These are phyloP conservation scores for Candolleomyces efflorescens DNA, from an alignment of 768 basidiomycete species.

Conservation along the genomic window DNA sequence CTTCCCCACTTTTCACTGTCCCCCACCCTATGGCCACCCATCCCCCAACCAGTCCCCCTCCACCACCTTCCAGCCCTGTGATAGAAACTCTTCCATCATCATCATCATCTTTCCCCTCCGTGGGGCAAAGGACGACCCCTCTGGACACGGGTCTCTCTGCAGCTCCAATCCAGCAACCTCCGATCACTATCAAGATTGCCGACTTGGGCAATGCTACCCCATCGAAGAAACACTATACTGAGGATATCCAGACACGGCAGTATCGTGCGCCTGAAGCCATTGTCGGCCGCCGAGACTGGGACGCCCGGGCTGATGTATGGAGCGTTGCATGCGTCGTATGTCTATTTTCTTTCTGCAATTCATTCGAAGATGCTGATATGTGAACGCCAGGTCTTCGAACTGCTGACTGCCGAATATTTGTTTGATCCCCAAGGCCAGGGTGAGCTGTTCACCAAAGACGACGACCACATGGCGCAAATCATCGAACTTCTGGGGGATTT, in stretches of 20 bases:
- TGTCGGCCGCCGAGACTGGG: slow-evolving; percentile 84
- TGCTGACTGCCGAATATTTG: slow-evolving; percentile 87
- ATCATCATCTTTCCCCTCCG: not conserved
- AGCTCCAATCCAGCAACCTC: slow-evolving; percentile 23
- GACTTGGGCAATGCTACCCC: slow-evolving; percentile 94
- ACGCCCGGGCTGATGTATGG: slow-evolving; percentile 84
- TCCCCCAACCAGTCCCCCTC: slow-evolving; percentile 6
- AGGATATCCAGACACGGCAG: slow-evolving; percentile 95
- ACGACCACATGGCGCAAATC: slow-evolving; percentile 95
- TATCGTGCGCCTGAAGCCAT: slow-evolving; percentile 96
- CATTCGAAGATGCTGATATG: not conserved
- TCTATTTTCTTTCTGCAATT: slow-evolving; percentile 11
- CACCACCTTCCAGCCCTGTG: slow-evolving; percentile 13
- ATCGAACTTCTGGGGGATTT: slow-evolving; percentile 88
- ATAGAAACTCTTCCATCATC: slow-evolving; percentile 7
- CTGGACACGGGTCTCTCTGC: slow-evolving; percentile 5
- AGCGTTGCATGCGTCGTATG: slow-evolving; percentile 82
- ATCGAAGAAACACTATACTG: slow-evolving; percentile 85
- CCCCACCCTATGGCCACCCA: slow-evolving; percentile 2
- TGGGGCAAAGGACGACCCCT: not conserved
- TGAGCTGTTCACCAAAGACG: slow-evolving; percentile 84
- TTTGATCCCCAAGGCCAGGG: slow-evolving; percentile 87
- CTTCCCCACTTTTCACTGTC: slow-evolving; percentile 15
- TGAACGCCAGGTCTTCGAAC: slow-evolving; percentile 65
- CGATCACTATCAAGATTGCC: slow-evolving; percentile 87